Percentiles rank a stretch among this genome's conserved stretches.
Conservation (phyloP, 2,329 filamentous ascomycete genomes). For the Coleophoma cylindrospora region DNA sequence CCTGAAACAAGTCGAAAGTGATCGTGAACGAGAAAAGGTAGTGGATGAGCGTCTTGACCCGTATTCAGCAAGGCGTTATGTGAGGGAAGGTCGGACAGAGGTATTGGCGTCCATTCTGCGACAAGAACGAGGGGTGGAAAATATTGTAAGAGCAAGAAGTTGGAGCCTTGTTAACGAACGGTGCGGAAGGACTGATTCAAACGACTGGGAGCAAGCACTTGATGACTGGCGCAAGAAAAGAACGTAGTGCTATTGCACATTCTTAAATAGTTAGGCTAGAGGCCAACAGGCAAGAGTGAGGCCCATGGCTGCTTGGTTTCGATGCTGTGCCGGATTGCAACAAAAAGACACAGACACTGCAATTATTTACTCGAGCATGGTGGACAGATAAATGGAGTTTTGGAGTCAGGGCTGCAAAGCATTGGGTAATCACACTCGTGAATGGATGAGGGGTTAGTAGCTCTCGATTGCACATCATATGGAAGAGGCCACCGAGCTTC, state of each 20-base stretch:
- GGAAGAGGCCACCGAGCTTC: too few relatives aligned
- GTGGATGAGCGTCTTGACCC: slow-evolving; percentile 90
- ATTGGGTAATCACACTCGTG: too few relatives aligned
- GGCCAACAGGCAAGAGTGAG: not conserved
- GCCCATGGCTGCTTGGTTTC: too few relatives aligned
- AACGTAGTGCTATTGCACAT: slow-evolving; percentile 5
- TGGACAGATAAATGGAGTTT: too few relatives aligned
- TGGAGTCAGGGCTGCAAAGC: too few relatives aligned
- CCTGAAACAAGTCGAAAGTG: slow-evolving; percentile 63
- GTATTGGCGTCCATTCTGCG: slow-evolving; percentile 67
- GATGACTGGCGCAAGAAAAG: slow-evolving; percentile 49
- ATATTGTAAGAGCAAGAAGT: slow-evolving; percentile 73
- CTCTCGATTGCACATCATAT: too few relatives aligned
- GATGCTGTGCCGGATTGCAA: too few relatives aligned
- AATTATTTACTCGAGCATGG: too few relatives aligned
- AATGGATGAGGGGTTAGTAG: too few relatives aligned
- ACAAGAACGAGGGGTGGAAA: slow-evolving; percentile 72
- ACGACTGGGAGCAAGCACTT: slow-evolving; percentile 61
- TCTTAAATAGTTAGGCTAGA: too few relatives aligned
- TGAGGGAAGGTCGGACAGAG: slow-evolving; percentile 75
- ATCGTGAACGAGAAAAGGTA: slow-evolving; percentile 64
- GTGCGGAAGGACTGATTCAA: slow-evolving; percentile 52
- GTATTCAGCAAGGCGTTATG: slow-evolving; percentile 80
- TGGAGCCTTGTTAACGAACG: slow-evolving; percentile 76
- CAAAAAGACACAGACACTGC: too few relatives aligned